Percentiles rank a stretch among this genome's conserved stretches.
Conservation (phyloP, 83 land plant species). For the Thuja plicata region DNA sequence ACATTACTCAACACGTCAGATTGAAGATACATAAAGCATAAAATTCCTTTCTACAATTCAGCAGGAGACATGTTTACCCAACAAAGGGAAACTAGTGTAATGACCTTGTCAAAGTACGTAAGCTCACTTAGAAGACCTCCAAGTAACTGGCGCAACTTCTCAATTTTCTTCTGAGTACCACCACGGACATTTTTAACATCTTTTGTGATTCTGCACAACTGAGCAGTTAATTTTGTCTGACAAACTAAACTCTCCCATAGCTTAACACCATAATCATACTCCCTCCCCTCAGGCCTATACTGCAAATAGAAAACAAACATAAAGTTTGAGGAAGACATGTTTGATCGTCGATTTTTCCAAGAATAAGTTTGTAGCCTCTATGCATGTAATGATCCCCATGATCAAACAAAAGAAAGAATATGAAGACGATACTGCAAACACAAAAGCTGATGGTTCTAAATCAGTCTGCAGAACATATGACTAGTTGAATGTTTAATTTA, state of each 20-base stretch:
- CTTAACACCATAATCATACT: conserved; percentile 73
- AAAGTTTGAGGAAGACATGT: background rate
- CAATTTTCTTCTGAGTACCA: conserved; percentile 88
- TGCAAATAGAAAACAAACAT: background rate
- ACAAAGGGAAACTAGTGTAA: background rate
- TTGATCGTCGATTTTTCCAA: background rate
- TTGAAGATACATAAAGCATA: background rate
- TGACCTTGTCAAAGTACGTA: conserved; percentile 93
- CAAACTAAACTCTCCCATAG: conserved; percentile 91
- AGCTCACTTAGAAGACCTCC: conserved; percentile 94
- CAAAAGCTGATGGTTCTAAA: no score
- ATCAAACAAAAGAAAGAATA: background rate
- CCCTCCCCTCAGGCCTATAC: conserved; percentile 22
- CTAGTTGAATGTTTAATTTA: no score
- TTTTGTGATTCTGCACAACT: conserved; percentile 84
- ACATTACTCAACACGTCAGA: background rate
- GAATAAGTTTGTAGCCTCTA: background rate
- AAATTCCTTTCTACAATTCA: background rate
- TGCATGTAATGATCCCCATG: background rate
- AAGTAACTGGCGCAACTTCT: conserved; percentile 85
- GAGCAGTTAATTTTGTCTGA: conserved; percentile 90
- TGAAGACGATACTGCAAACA: background rate
- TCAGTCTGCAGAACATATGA: no score
- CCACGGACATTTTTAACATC: conserved; percentile 96
- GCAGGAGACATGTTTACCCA: background rate